A percentile compares a stretch with the other conserved stretches of the same genome.
phyloP scores from a whole-genome alignment of 495 filamentous ascomycete species.

The Astrothelium macrocarpum region DNA sequence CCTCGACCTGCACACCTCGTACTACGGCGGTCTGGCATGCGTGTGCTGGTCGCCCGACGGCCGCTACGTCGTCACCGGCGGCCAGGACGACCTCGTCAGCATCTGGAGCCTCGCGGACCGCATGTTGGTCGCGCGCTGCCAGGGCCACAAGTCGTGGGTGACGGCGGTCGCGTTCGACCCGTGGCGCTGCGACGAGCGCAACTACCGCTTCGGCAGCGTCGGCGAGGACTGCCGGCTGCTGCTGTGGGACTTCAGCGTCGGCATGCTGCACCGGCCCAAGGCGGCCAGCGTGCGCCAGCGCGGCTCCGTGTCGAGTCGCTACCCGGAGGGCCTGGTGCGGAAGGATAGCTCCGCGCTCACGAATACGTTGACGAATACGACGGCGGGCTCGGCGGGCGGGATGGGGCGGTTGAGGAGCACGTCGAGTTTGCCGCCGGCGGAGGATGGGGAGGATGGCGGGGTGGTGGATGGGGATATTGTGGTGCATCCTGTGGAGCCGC shows the following conservation, averaged over 20 bases:
- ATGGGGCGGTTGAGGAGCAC: conserved; percentile 54
- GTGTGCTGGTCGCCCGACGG: conserved; percentile 97
- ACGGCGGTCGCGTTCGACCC: conserved; percentile 88
- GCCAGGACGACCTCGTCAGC: conserved; percentile 87
- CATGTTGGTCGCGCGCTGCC: conserved; percentile 80
- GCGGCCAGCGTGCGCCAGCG: conserved; percentile 50
- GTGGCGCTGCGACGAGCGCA: conserved; percentile 90
- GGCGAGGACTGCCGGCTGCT: conserved; percentile 86
- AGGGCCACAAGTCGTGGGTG: conserved; percentile 93
- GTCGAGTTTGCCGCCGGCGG: conserved; percentile 45
- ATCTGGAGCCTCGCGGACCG: conserved; percentile 87
- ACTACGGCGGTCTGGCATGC: conserved; percentile 85
- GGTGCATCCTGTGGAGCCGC: conserved; percentile 70
- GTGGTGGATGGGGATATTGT: conserved; percentile 37
- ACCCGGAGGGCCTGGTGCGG: neutral
- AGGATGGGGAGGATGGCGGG: conserved; percentile 23
- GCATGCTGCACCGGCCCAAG: conserved; percentile 86
- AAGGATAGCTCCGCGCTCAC: conserved; percentile 30
- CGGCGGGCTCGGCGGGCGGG: conserved; percentile 27
- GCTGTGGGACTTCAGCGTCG: conserved; percentile 95
- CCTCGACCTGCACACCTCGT: conserved; percentile 74
- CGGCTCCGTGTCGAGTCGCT: conserved; percentile 44
- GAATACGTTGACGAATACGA: conserved; percentile 25
- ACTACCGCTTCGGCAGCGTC: conserved; percentile 90
- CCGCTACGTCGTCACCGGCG: conserved; percentile 89